Evolutionary conservation across 108 stramenopile species (phyloP).

Genomic region (Discostella pseudostelligera): DNA sequence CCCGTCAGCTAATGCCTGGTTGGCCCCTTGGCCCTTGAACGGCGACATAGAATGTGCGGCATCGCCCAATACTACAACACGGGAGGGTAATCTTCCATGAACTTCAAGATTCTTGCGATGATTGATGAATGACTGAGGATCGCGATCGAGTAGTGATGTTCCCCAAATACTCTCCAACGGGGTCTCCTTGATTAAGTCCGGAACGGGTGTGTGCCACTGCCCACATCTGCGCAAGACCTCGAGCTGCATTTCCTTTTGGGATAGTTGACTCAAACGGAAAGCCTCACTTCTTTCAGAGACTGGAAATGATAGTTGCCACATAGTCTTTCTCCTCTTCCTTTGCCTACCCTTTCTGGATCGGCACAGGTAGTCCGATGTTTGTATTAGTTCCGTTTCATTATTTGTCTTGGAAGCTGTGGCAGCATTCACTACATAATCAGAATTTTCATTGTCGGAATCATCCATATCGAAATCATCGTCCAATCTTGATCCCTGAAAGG

Average conservation of each 20-base stretch:
- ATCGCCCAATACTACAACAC: constrained; percentile 83
- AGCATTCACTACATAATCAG: too few relatives aligned
- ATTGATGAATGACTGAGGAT: constrained; percentile 58
- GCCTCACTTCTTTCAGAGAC: constrained; percentile 30
- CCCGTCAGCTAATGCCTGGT: constrained; percentile 89
- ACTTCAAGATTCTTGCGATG: constrained; percentile 28
- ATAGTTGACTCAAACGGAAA: constrained; percentile 28
- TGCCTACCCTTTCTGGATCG: neutral
- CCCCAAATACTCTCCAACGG: constrained; percentile 75
- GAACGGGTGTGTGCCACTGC: constrained; percentile 74
- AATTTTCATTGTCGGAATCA: neutral
- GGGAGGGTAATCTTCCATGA: constrained; percentile 36
- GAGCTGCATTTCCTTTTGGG: constrained; percentile 37
- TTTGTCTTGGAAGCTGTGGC: neutral
- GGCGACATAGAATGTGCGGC: constrained; percentile 88
- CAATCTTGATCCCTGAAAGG: constrained; percentile 62
- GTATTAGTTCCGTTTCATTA: neutral
- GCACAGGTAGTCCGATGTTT: neutral
- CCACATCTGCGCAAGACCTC: constrained; percentile 58
- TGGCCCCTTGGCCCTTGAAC: constrained; percentile 95
- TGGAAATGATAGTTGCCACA: constrained; percentile 87
- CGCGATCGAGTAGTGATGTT: constrained; percentile 71
- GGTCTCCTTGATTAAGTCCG: constrained; percentile 67
- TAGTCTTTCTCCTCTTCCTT: constrained; percentile 48
- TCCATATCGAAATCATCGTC: constrained; percentile 15